These are phyloP conservation scores for Neckera pumila DNA, from an alignment of 225 moss, liverwort and hornwort species.

Conservation along the genomic window DNA sequence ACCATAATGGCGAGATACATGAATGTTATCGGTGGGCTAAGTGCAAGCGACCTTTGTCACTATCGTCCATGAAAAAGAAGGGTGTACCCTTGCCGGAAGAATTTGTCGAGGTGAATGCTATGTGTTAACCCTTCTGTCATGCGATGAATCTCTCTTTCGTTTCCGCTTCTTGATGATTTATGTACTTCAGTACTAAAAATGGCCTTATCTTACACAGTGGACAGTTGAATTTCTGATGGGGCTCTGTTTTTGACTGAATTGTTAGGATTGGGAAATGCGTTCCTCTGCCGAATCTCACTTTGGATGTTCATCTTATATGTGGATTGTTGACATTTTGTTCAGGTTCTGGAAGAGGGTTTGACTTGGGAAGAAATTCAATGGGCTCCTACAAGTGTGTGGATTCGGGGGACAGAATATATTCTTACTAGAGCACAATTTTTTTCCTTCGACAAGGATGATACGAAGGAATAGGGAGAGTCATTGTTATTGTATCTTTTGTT, in stretches of 20 bases:
- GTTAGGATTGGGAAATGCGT: not conserved
- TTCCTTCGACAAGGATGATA: constrained; percentile 31
- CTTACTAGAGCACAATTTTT: constrained; percentile 90
- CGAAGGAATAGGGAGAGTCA: constrained; percentile 27
- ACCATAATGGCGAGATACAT: constrained; percentile 48
- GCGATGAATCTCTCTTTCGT: not conserved
- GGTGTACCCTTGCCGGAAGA: constrained; percentile 75
- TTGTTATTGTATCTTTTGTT: constrained; percentile 1
- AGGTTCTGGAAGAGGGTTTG: constrained; percentile 74
- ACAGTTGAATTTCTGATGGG: not conserved
- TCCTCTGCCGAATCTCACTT: not conserved
- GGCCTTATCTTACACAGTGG: not conserved
- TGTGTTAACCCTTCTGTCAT: not conserved
- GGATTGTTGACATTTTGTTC: constrained; percentile 5
- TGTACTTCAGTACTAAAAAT: not conserved
- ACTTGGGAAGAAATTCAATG: constrained; percentile 95
- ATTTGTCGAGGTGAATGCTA: constrained; percentile 31
- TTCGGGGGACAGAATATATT: constrained; percentile 71
- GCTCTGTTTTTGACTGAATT: not conserved
- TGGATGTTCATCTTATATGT: not conserved
- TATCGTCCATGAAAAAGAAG: constrained; percentile 61
- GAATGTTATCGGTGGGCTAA: constrained; percentile 69
- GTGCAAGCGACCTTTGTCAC: constrained; percentile 67
- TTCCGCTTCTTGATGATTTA: not conserved
- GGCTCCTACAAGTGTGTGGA: constrained; percentile 88